Base-by-base conservation (phyloP, 2,329 filamentous ascomycete species). In the Cladophialophora chaetospira region DNA sequence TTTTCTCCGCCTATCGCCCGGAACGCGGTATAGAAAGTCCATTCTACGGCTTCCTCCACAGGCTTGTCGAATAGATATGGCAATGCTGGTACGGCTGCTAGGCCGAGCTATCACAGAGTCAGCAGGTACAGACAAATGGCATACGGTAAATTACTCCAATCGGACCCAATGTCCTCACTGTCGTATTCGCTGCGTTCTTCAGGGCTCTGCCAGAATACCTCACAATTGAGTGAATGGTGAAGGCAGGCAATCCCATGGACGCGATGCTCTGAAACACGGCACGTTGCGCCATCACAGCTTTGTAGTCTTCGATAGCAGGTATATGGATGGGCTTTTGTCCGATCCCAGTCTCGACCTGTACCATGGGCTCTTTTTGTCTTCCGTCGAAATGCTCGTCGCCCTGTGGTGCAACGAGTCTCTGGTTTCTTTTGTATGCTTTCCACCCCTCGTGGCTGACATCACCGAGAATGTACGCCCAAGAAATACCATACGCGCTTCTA, bases 401-500 rank as follows among this genome's bases (percentile, higher is more conserved):
- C 8, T 86, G 79, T 0, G 91, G 90, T 65, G 92, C 83, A 19
- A 91, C 74, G 0, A 84, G 79, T 35, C 83, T 82, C 72, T 94
- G 89, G 70, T 99, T 97, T 55, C 88, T 84, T 72, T 88, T 82
- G 72, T 97, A 97, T 5, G 93, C 88, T 71, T 97, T 96, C 79
- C 96, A 97, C 4, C 94, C 93, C 73, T 99, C 94, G 70, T 97
- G 87, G 29, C 83, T 81, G 45, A 97, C 93, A 69, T 99, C 94
- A 46, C 94, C 93, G 11, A 91, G 74, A 19, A 99, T 83, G 69
- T 99, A 99, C 9, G 88, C 79, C 94, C 94, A 97, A 1, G 90
- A 96, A 38, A 99, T 79, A 46, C 84, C 93, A 70, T 99, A 99
- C 4, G 94, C 94, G 45, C 84, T 79, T 57, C 87, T 84, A 9